A percentile compares a stretch with the other conserved stretches of the same genome.
These are phyloP conservation scores for Salix viminalis DNA, from an alignment of 345 rosid species.

Conservation along the genomic window DNA sequence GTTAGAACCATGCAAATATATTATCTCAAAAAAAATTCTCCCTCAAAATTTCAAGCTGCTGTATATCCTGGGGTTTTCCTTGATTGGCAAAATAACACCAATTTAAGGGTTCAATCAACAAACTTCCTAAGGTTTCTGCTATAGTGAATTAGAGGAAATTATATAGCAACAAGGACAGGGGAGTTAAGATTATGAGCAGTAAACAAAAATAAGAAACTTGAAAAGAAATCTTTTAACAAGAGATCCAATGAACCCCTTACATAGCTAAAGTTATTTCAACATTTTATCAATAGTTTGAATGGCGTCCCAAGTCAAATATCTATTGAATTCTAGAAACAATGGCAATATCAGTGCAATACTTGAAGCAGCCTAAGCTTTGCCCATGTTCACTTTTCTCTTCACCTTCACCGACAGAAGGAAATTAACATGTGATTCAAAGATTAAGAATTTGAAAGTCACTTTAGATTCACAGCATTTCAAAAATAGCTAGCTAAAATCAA, in stretches of 20 bases:
- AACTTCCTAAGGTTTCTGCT: background rate
- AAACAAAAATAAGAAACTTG: background rate
- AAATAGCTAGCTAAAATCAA: background rate
- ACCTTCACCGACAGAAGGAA: background rate
- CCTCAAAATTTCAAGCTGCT: background rate
- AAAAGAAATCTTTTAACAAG: background rate
- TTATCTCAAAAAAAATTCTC: background rate
- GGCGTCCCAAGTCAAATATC: background rate
- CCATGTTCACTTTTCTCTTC: background rate
- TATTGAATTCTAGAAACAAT: background rate
- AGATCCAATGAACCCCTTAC: background rate
- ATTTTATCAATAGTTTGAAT: background rate
- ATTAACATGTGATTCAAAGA: background rate
- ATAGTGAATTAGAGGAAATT: background rate
- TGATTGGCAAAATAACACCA: background rate
- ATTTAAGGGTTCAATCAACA: background rate
- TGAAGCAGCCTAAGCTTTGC: background rate
- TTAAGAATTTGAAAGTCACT: background rate
- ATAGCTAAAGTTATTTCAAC: background rate
- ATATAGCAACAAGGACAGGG: background rate
- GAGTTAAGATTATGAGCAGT: background rate
- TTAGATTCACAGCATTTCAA: background rate
- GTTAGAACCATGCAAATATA: background rate
- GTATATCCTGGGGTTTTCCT: background rate
- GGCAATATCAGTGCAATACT: background rate